These are phyloP conservation scores for Passalora sequoiae DNA, from an alignment of 2,329 filamentous ascomycete genomes.

Conservation along the genomic window DNA sequence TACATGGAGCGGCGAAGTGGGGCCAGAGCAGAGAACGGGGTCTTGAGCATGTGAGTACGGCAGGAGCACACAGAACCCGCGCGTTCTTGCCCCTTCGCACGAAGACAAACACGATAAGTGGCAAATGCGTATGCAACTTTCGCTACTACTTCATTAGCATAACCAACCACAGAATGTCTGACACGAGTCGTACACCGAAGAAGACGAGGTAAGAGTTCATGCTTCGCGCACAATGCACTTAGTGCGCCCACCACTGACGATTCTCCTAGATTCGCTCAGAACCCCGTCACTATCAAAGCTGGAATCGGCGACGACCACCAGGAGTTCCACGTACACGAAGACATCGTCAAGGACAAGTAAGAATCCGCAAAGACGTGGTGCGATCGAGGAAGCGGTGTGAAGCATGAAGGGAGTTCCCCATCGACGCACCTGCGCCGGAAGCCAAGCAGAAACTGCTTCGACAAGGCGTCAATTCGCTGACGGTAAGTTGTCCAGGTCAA, in stretches of 20 bases:
- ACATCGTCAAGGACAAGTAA: conserved; percentile 6
- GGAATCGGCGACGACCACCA: neutral
- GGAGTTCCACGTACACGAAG: neutral
- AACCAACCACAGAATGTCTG: neutral
- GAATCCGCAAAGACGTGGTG: no score
- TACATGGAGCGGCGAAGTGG: no score
- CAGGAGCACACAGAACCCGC: no score
- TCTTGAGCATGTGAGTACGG: no score
- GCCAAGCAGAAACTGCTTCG: neutral
- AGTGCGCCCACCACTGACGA: neutral
- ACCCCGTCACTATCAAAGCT: neutral
- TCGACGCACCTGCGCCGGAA: conserved; percentile 1
- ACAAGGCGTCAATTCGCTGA: no score
- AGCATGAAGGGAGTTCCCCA: no score
- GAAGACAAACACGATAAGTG: neutral
- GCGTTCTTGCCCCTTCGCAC: no score
- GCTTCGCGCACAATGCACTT: neutral
- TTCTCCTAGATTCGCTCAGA: neutral
- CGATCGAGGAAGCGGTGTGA: no score
- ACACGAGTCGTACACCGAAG: neutral
- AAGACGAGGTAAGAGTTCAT: neutral
- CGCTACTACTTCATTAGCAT: no score
- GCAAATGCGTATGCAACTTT: neutral
- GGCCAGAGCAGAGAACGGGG: no score
- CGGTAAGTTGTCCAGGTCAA: no score